Base-by-base conservation (phyloP, 2,329 filamentous ascomycete genomes). In the Chrysoporthe cubensis region DNA sequence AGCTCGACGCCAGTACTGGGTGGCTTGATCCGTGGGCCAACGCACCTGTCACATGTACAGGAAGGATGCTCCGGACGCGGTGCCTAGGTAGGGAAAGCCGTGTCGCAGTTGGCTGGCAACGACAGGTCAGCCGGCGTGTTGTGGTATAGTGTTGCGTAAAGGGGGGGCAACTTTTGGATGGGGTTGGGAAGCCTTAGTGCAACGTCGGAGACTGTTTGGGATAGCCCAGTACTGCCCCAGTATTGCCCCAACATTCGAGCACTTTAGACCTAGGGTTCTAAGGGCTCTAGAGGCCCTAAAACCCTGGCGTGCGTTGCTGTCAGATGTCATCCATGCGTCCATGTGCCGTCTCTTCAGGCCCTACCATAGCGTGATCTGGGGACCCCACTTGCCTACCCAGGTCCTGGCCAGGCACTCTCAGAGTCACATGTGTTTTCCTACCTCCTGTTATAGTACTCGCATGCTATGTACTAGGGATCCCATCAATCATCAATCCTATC, bases 61-160 rank as follows among this genome's bases (percentile, higher is more conserved):
- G 26, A 26, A 26, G 26, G 26, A 26, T 40, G 37, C 37, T 40
- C 37, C 37, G 37, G 9, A 40, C 50, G 50, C 50, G 26, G 32
- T 21, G 32, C 21, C 21, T 7, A 54, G 50, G 50, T 54, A 54
- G 16, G 34, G 34, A 8, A 57, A 26, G 32, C n/a, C 34, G 54
- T 40, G 34, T 57, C 16, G 54, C 54, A 57, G 54, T 46, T 60
- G 37, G 58, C 58, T 34, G 58, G 42, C 26, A 34, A 21, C 50
- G n/a, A 16, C 32, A 26, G 50, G 50, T 54, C 50, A 14, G 50
- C 50, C 50, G 14, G 21, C 50, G 50, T 54, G 50, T 54, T 52
- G n/a, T 32, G 50, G 50, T 54, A 54, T 37, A 46, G 60, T 37
- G 43, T 50, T 61, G 56, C 56, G 57, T 60, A 50, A 62, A 44